Base-by-base conservation (phyloP, 768 basidiomycete species). In the Leucosporidium creatinivorum region DNA sequence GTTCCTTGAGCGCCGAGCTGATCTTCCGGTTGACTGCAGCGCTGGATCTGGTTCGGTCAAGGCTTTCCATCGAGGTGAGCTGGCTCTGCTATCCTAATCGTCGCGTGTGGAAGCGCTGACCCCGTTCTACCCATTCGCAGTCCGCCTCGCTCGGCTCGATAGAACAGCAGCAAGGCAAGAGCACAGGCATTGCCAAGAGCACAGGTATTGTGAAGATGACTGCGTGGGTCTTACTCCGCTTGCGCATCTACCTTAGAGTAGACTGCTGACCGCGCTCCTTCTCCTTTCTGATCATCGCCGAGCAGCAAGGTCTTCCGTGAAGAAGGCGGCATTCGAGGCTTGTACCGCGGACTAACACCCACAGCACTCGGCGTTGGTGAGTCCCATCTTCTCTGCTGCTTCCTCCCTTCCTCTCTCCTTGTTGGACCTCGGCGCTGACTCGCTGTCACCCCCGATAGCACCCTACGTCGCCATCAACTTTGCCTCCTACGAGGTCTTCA, bases 21-120 rank as follows among this genome's bases (percentile, higher is more conserved):
- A 44, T 17, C 39, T 44, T 33, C 10, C 33, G 39, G 39, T 10
- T 7, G 3, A 7, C 8, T 44, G 15, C 39, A 44, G 39, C 94
- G 13, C 80, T 98, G 70, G 94, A 99, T 77, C 86, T 99, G 58
- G 89, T 98, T 36, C 85, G 94, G 54, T 89, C 91, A 30, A 85
- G 94, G 47, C 81, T 99, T 66, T 93, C 91, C 25, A 94, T 98
- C 76, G 91, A 91, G 60, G 60, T 51, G 31, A 61, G 58, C 13
- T 25, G 92, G 91, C 7, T 33, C 33, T 10, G 10, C 89, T 91
- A n/a, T 88, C 88, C 58, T 82, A 89, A 76, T 78, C 82, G 28
- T 8, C 9, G 28, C 19, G 17, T 30, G 3, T 7, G n/a, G 47
- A 1, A 23, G 23, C 48, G 21, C n/a, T 25, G 19, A 30, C 25